Percentiles rank a stretch among this genome's conserved stretches.
phyloP scores from a whole-genome alignment of 2,329 filamentous ascomycete genomes.

The Cladosporium sp. region DNA sequence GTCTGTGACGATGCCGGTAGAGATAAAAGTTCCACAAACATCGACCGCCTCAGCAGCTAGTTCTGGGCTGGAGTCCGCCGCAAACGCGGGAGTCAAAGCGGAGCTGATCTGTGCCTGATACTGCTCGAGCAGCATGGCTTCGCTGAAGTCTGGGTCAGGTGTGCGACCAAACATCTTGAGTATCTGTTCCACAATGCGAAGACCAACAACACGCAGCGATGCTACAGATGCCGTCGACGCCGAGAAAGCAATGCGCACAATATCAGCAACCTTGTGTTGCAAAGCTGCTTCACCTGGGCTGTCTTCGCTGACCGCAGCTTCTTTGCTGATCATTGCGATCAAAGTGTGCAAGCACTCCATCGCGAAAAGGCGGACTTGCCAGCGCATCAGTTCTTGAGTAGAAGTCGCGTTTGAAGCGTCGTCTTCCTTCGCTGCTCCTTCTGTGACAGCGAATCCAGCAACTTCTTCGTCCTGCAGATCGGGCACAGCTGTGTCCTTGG shows the following conservation, averaged over 20 bases:
- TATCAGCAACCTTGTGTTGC: slow-evolving; percentile 82
- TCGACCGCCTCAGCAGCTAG: slow-evolving; percentile 94
- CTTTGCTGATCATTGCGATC: slow-evolving; percentile 74
- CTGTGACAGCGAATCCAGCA: slow-evolving; percentile 84
- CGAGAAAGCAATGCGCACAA: slow-evolving; percentile 95
- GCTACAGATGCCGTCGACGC: slow-evolving; percentile 92
- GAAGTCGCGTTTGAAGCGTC: slow-evolving; percentile 40
- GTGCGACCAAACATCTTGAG: slow-evolving; percentile 95
- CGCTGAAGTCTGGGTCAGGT: slow-evolving; percentile 95
- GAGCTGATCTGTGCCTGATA: slow-evolving; percentile 99
- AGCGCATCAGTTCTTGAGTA: slow-evolving; percentile 83
- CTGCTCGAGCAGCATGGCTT: slow-evolving; percentile 92
- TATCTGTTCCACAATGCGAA: slow-evolving; percentile 91
- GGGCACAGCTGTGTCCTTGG: slow-evolving; percentile 57
- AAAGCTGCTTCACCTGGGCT: slow-evolving; percentile 75
- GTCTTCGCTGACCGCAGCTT: slow-evolving; percentile 74
- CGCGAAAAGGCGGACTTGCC: slow-evolving; percentile 94
- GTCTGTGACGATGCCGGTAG: slow-evolving; percentile 94
- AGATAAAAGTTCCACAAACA: slow-evolving; percentile 96
- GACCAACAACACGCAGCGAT: slow-evolving; percentile 82
- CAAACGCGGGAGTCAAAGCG: slow-evolving; percentile 92
- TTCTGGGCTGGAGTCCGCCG: slow-evolving; percentile 91
- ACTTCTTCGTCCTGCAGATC: slow-evolving; percentile 96
- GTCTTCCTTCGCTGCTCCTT: slow-evolving; percentile 54
- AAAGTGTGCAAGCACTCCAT: slow-evolving; percentile 86